Percentiles rank a stretch among this genome's conserved stretches.
Conservation (phyloP, 345 rosid genomes). For the Camelina sativa region DNA sequence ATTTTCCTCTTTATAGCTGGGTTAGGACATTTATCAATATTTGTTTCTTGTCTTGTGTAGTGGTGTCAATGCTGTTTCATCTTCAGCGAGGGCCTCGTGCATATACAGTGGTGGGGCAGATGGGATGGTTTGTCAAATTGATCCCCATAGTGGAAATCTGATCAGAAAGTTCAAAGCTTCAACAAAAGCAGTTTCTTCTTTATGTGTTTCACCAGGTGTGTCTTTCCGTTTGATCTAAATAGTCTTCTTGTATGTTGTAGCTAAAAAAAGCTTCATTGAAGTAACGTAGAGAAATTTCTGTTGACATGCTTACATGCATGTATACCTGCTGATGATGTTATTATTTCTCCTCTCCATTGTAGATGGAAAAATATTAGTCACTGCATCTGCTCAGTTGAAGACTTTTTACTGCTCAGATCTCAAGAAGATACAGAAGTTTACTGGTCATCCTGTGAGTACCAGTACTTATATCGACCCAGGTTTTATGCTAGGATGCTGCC, state of each 20-base stretch:
- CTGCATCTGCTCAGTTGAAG: conserved; percentile 85
- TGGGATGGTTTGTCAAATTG: conserved; percentile 91
- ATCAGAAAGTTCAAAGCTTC: conserved; percentile 75
- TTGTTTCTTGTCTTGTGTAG: conserved; percentile 52
- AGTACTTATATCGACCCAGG: not conserved
- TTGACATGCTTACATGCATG: not conserved
- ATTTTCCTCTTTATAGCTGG: not conserved
- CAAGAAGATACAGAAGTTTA: conserved; percentile 82
- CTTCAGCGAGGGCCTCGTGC: conserved; percentile 59
- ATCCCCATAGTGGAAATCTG: conserved; percentile 72
- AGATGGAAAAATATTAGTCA: conserved; percentile 80
- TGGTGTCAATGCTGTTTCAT: conserved; percentile 86
- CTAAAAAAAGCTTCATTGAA: not conserved
- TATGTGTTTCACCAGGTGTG: conserved; percentile 80
- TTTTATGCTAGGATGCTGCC: not conserved
- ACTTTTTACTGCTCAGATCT: conserved; percentile 68
- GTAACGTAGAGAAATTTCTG: not conserved
- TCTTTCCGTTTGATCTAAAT: conserved; percentile 1
- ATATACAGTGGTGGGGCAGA: conserved; percentile 85
- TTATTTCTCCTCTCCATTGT: conserved; percentile 21
- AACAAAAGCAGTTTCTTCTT: conserved; percentile 72
- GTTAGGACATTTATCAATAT: conserved; percentile 13
- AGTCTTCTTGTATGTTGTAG: no score
- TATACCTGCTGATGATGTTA: conserved; percentile 25
- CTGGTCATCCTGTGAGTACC: conserved; percentile 91